These are phyloP conservation scores for Clarkia xantiana DNA, from an alignment of 345 rosid genomes.

Conservation along the genomic window DNA sequence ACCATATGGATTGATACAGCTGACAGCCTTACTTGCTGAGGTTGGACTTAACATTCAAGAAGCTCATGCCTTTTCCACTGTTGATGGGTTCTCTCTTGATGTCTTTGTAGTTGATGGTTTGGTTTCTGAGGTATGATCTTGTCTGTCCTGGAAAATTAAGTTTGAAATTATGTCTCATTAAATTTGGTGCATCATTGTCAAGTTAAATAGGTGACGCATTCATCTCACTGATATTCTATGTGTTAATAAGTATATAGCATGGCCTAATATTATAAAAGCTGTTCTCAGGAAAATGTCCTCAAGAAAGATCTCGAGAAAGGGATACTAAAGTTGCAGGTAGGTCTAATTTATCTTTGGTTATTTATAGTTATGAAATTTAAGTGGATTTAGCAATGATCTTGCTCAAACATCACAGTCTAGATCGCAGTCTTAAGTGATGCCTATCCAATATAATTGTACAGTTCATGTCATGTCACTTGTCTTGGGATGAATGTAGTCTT, in stretches of 20 bases:
- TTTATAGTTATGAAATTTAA: too few relatives aligned
- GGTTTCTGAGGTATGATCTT: constrained; percentile 56
- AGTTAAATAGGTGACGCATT: too few relatives aligned
- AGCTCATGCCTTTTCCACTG: constrained; percentile 92
- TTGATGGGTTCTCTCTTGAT: constrained; percentile 84
- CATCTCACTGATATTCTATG: too few relatives aligned
- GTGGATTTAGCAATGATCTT: too few relatives aligned
- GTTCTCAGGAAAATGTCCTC: constrained; percentile 56
- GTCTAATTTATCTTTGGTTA: neutral
- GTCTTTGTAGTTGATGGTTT: constrained; percentile 97
- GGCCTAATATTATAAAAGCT: too few relatives aligned
- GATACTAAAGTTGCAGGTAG: constrained; percentile 66
- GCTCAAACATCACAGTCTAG: too few relatives aligned
- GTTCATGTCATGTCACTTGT: too few relatives aligned
- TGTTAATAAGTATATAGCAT: too few relatives aligned
- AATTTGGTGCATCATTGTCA: too few relatives aligned
- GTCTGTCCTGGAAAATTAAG: neutral
- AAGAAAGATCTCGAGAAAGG: constrained; percentile 55
- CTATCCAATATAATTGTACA: too few relatives aligned
- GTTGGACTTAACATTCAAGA: constrained; percentile 88
- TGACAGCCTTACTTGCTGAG: constrained; percentile 76
- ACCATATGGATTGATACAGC: constrained; percentile 22
- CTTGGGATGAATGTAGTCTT: too few relatives aligned
- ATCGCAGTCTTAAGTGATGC: too few relatives aligned
- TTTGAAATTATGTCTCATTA: neutral